Conservation (phyloP, 306 rosid genomes). For the Gleditsia sinensis region DNA sequence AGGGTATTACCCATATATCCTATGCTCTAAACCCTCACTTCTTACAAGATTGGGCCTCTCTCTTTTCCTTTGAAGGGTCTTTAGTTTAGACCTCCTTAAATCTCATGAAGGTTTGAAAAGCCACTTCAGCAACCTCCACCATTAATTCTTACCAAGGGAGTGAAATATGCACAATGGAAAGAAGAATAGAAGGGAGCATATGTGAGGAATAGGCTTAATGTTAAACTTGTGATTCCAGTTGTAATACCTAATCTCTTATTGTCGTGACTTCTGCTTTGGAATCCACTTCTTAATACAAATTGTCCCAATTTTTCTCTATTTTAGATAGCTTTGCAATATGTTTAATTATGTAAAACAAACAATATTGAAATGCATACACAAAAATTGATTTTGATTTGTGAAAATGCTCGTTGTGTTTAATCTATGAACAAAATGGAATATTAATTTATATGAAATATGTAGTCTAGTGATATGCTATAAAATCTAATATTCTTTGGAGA, state of each 20-base stretch:
- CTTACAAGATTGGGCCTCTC: slow-evolving; percentile 60
- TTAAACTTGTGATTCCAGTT: slow-evolving; percentile 59
- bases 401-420: too few relatives aligned
- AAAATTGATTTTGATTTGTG: too few relatives aligned
- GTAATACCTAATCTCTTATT: slow-evolving; percentile 61
- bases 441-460: neutral
- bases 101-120: slow-evolving; percentile 85
- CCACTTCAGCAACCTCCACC: slow-evolving; percentile 84
- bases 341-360: too few relatives aligned
- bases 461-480: too few relatives aligned
- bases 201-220: slow-evolving; percentile 58
- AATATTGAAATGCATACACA: too few relatives aligned
- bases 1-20: slow-evolving; percentile 88
- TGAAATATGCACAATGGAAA: slow-evolving; percentile 64
- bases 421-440: neutral
- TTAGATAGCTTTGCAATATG: too few relatives aligned
- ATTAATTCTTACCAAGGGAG: slow-evolving; percentile 63
- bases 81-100: slow-evolving; percentile 45
- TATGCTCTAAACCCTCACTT: slow-evolving; percentile 57
- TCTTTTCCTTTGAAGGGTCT: slow-evolving; percentile 62
- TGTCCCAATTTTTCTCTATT: neutral
- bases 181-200: slow-evolving; percentile 44
- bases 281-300: slow-evolving; percentile 40
- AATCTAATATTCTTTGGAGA: too few relatives aligned
- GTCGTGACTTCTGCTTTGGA: slow-evolving; percentile 63